Conservation (phyloP, 306 rosid genomes). For the Gleditsia sinensis region DNA sequence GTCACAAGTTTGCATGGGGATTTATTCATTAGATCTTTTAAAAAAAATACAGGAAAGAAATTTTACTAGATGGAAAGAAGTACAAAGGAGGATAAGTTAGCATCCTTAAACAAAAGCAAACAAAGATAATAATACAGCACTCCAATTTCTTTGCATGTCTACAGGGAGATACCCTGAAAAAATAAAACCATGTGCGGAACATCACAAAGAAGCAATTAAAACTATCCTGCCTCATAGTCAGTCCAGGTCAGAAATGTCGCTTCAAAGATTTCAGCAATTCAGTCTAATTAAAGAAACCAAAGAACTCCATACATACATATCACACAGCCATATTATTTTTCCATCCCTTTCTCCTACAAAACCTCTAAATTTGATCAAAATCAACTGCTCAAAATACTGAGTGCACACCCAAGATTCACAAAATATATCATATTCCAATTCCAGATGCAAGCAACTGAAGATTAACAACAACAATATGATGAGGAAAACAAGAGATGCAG, state of each 20-base stretch:
- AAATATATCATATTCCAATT: background rate
- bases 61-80: background rate
- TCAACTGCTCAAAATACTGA: background rate
- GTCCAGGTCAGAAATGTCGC: background rate
- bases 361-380: background rate
- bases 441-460: background rate
- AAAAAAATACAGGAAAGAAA: background rate
- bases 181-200: background rate
- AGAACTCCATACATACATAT: background rate
- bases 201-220: background rate
- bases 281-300: background rate
- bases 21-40: background rate
- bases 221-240: background rate
- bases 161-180: background rate
- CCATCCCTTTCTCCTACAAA: background rate
- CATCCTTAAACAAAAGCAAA: no score
- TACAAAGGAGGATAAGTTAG: background rate
- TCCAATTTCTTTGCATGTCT: background rate
- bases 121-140: background rate
- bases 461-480: background rate
- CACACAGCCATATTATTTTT: background rate
- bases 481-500: background rate
- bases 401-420: background rate
- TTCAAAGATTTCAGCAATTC: background rate
- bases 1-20: no score